phyloP scores from a whole-genome alignment of 2,329 filamentous ascomycete genomes.

The Clathrospora elynae region DNA sequence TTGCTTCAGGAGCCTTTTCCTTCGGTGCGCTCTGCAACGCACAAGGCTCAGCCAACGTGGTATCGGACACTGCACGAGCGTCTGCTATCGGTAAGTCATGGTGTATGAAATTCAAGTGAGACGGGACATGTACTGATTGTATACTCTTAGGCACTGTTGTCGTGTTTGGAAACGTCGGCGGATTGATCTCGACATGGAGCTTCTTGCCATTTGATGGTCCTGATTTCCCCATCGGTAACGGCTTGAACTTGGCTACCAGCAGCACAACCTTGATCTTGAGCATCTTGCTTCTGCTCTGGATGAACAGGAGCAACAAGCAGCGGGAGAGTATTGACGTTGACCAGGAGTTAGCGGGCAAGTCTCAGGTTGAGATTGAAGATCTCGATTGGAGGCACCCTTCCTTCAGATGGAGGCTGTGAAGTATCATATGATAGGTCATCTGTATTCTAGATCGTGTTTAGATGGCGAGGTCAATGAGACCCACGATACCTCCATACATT shows the following conservation, averaged over 20 bases:
- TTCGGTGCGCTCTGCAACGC: conserved; percentile 70
- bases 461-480: background rate
- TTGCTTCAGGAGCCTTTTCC: conserved; percentile 67
- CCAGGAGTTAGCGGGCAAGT: conserved; percentile 59
- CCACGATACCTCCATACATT: too few species aligned
- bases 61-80: conserved; percentile 71
- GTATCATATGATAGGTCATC: background rate
- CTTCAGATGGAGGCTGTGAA: conserved; percentile 63
- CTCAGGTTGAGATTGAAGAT: conserved; percentile 37
- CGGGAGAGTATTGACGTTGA: conserved; percentile 62
- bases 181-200: conserved; percentile 68
- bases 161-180: conserved; percentile 76
- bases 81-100: conserved; percentile 61
- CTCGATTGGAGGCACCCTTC: conserved; percentile 60
- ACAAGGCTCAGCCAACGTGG: conserved; percentile 70
- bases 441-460: background rate
- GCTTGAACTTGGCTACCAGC: conserved; percentile 69
- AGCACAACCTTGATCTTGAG: conserved; percentile 60
- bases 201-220: conserved; percentile 68
- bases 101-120: background rate
- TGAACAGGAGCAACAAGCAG: conserved; percentile 65
- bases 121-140: background rate
- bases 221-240: conserved; percentile 72
- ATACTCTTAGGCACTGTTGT: conserved; percentile 58
- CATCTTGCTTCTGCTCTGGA: conserved; percentile 62